Evolutionary conservation across 208 protist species (phyloP).

Genomic region (Vickermania ingenoplastis): DNA sequence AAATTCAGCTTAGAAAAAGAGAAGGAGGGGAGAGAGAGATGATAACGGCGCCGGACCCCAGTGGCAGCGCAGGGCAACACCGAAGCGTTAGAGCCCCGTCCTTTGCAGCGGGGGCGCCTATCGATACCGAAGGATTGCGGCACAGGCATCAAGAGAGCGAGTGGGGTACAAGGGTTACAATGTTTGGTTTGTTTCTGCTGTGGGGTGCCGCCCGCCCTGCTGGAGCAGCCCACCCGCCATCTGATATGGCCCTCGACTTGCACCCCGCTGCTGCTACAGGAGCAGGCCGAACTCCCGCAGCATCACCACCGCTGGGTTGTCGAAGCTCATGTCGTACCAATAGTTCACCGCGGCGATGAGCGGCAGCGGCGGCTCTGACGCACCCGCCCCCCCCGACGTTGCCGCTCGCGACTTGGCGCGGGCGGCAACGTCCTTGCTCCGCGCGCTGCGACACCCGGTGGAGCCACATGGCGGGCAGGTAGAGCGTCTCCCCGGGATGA

Average conservation of each 20-base stretch:
- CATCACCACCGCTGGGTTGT: slow-evolving; percentile 70
- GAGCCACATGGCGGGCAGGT: slow-evolving; percentile 86
- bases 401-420: slow-evolving; percentile 6
- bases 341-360: slow-evolving; percentile 89
- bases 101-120: no score
- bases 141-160: no score
- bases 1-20: neutral
- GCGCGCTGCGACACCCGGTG: slow-evolving; percentile 84
- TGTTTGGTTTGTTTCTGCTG: neutral
- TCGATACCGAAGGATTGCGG: no score
- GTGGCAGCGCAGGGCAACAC: no score
- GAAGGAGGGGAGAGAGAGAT: no score
- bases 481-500: slow-evolving; percentile 79
- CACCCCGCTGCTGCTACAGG: slow-evolving; percentile 23
- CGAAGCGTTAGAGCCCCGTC: neutral
- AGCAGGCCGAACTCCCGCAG: slow-evolving; percentile 76
- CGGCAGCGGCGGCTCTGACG: slow-evolving; percentile 44
- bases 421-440: slow-evolving; percentile 41
- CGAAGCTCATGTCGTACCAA: slow-evolving; percentile 90
- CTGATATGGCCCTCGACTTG: neutral
- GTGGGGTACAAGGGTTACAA: neutral
- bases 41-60: no score
- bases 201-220: neutral
- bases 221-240: neutral
- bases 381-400: neutral